phyloP scores from a whole-genome alignment of 2,329 filamentous ascomycete species.

The Pseudogymnoascus verrucosus region DNA sequence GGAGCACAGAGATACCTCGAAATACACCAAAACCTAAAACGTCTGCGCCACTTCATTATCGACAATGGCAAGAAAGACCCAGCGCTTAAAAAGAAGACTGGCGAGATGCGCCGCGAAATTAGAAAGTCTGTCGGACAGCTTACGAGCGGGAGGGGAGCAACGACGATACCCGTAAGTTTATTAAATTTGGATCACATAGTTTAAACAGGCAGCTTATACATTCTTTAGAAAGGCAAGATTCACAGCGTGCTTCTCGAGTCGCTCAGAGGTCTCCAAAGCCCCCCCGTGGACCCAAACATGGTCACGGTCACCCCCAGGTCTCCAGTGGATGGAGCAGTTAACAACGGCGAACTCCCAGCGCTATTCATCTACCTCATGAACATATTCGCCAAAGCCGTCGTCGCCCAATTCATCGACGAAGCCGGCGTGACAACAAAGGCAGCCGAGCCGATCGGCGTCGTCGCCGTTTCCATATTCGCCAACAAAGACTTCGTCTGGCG shows the following conservation, averaged over 20 bases:
- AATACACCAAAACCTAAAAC: conserved; percentile 62
- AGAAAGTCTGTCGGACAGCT: conserved; percentile 67
- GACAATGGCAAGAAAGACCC: conserved; percentile 48
- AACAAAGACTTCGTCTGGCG: conserved; percentile 58
- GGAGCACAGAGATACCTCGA: conserved; percentile 40
- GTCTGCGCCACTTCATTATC: conserved; percentile 44
- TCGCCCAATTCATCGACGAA: conserved; percentile 63
- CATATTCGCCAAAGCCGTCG: conserved; percentile 63
- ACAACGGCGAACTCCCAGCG: conserved; percentile 50
- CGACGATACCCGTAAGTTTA: conserved; percentile 45
- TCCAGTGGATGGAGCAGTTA: conserved; percentile 40
- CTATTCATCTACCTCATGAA: conserved; percentile 70
- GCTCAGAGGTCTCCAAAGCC: conserved; percentile 43
- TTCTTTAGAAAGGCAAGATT: conserved; percentile 38
- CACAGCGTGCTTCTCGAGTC: conserved; percentile 44
- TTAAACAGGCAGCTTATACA: conserved; percentile 9
- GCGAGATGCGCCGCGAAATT: conserved; percentile 64
- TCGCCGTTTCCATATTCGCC: conserved; percentile 68
- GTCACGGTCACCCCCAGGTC: conserved; percentile 40
- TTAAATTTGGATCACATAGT: background rate
- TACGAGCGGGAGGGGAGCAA: conserved; percentile 55
- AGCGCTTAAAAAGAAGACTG: conserved; percentile 56
- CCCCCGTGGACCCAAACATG: conserved; percentile 44
- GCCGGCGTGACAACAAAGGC: conserved; percentile 54
- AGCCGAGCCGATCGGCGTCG: conserved; percentile 72